Evolutionary conservation across 1,139 yeast genomes (phyloP).

Genomic region (Taiozyma sp.): DNA sequence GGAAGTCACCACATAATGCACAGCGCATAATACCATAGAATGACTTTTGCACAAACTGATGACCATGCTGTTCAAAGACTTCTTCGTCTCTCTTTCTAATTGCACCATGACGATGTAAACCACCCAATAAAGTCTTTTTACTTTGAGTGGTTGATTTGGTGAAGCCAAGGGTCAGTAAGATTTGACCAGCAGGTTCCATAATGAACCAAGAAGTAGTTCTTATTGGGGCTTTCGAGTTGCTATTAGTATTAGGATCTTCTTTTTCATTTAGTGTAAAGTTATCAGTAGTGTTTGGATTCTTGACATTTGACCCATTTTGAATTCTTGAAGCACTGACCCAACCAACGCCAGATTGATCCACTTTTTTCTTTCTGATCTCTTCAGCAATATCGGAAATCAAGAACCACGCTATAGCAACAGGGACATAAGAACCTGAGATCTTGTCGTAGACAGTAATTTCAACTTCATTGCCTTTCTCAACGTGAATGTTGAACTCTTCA

Average conservation of each 20-base stretch:
- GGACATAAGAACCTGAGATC: constrained; percentile 58
- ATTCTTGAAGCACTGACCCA: constrained; percentile 83
- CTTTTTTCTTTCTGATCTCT: constrained; percentile 87
- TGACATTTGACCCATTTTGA: constrained; percentile 25
- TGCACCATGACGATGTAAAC: constrained; percentile 96
- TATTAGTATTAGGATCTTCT: constrained; percentile 7
- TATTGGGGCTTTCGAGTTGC: constrained; percentile 19
- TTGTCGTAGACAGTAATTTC: constrained; percentile 86
- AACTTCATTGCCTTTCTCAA: constrained; percentile 88
- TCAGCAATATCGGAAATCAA: constrained; percentile 88
- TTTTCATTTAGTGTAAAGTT: constrained; percentile 19
- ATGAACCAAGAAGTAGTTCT: constrained; percentile 81
- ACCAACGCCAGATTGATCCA: constrained; percentile 75
- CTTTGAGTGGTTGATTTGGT: constrained; percentile 56
- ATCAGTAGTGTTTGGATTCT: constrained; percentile 18
- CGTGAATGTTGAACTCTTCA: constrained; percentile 75
- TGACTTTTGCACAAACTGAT: constrained; percentile 92
- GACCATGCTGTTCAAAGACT: constrained; percentile 94
- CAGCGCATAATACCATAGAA: constrained; percentile 96
- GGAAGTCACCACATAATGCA: constrained; percentile 93
- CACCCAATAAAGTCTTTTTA: constrained; percentile 40
- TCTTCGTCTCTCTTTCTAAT: constrained; percentile 94
- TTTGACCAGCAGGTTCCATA: constrained; percentile 92
- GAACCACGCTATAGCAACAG: constrained; percentile 94
- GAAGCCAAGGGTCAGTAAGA: constrained; percentile 72